Conservation (phyloP, 177 flowering plant genomes). For the Vitis hybrid region DNA sequence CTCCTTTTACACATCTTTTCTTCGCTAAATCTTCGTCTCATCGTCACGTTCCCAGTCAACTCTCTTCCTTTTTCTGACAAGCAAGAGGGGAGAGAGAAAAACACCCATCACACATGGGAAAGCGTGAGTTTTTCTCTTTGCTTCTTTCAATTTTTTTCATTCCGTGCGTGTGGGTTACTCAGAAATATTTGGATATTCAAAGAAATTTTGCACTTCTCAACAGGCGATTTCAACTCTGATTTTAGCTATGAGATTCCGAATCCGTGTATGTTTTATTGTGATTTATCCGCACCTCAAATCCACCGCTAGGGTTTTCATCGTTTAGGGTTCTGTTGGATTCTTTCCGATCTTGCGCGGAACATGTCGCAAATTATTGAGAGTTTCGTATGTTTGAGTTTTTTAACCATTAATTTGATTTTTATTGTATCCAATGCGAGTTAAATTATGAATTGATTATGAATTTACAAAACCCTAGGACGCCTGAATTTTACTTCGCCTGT, state of each 20-base stretch:
- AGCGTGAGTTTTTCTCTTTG: constrained; percentile 30
- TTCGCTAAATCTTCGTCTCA: constrained; percentile 1
- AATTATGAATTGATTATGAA: too few species aligned
- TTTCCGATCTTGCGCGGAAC: not conserved
- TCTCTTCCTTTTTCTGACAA: constrained; percentile 19
- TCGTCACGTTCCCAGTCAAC: constrained; percentile 23
- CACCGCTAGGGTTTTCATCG: not conserved
- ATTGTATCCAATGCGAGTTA: too few species aligned
- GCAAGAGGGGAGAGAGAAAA: not conserved
- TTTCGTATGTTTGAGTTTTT: too few species aligned
- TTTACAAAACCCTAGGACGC: too few species aligned
- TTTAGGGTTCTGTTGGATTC: not conserved
- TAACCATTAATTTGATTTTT: too few species aligned
- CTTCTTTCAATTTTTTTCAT: too few species aligned
- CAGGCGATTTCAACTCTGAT: too few species aligned
- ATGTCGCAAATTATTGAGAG: too few species aligned
- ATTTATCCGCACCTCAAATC: not conserved
- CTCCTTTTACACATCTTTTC: constrained; percentile 8
- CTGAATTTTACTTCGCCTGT: too few species aligned
- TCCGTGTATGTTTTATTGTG: not conserved
- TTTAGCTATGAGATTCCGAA: not conserved
- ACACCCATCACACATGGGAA: constrained; percentile 31
- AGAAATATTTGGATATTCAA: not conserved
- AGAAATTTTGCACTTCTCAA: not conserved
- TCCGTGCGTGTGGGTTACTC: not conserved